phyloP scores from a whole-genome alignment of 768 basidiomycete genomes.

The Suillus americanus region DNA sequence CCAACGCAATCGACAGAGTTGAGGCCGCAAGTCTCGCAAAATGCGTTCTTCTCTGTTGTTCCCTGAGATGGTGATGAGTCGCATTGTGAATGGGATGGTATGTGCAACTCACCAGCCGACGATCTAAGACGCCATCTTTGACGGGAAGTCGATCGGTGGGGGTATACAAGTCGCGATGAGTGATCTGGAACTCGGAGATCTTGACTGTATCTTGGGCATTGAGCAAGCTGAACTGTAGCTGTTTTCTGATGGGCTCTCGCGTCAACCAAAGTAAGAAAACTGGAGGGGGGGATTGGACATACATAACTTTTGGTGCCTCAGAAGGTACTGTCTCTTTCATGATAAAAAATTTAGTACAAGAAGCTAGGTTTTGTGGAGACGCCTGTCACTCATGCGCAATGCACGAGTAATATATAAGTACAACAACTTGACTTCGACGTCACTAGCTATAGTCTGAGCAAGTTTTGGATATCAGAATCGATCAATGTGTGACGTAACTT shows the following conservation, averaged over 20 bases:
- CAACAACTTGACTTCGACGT: background rate
- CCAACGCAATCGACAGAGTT: conserved; percentile 94
- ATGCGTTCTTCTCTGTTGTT: conserved; percentile 88
- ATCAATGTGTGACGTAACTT: conserved; percentile 6
- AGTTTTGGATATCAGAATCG: background rate
- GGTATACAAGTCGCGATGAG: conserved; percentile 89
- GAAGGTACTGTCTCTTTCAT: conserved; percentile 84
- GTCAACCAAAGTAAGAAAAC: conserved; percentile 5
- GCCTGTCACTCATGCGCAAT: background rate
- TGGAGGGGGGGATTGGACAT: conserved; percentile 22
- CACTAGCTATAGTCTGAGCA: background rate
- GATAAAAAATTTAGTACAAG: background rate
- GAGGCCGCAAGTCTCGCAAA: conserved; percentile 94
- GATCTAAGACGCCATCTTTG: conserved; percentile 89
- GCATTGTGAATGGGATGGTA: background rate
- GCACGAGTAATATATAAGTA: background rate
- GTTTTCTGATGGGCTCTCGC: conserved; percentile 59
- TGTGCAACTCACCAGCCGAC: conserved; percentile 67
- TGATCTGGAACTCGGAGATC: conserved; percentile 95
- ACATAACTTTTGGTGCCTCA: conserved; percentile 84
- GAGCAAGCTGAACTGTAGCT: conserved; percentile 92
- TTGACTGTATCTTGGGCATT: conserved; percentile 95
- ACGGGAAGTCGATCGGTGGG: conserved; percentile 81
- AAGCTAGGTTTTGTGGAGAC: background rate
- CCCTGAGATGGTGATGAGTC: conserved; percentile 53